phyloP scores from a whole-genome alignment of 257 asterid species.

The Ilex asprella region DNA sequence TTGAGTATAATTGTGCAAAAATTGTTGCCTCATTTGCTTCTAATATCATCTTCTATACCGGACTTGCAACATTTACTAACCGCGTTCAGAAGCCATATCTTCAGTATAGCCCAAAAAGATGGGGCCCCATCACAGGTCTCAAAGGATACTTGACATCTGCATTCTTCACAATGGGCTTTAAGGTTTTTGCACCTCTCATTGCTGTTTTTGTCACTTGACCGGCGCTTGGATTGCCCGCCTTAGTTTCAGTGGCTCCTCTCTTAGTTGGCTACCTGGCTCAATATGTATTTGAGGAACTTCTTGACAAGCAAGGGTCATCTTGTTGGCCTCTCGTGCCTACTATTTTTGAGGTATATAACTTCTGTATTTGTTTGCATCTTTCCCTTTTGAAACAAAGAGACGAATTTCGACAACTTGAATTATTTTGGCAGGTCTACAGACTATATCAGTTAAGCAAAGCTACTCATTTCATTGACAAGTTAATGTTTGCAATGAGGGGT shows the following conservation, averaged over 20 bases:
- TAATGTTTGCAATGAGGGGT: conserved; percentile 53
- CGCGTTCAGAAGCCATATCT: conserved; percentile 82
- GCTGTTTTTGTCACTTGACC: conserved; percentile 83
- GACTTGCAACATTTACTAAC: conserved; percentile 65
- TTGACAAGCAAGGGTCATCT: conserved; percentile 53
- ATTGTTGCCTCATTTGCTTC: conserved; percentile 41
- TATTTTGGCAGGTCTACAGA: conserved; percentile 64
- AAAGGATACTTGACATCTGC: conserved; percentile 64
- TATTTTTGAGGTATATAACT: conserved; percentile 62
- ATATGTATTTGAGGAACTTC: conserved; percentile 45
- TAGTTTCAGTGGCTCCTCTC: conserved; percentile 69
- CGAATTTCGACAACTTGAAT: conserved; percentile 1
- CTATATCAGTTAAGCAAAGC: conserved; percentile 81
- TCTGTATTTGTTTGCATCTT: background rate
- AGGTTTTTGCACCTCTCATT: conserved; percentile 61
- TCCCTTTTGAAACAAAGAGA: conserved; percentile 3
- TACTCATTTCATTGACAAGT: conserved; percentile 45
- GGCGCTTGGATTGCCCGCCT: conserved; percentile 52
- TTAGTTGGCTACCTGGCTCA: conserved; percentile 63
- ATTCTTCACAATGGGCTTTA: conserved; percentile 62
- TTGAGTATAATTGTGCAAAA: conserved; percentile 52
- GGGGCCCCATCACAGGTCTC: conserved; percentile 95
- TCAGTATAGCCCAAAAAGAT: conserved; percentile 74
- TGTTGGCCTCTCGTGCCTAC: conserved; percentile 91
- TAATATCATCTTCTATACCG: conserved; percentile 64